Base-by-base conservation (phyloP, 2,329 filamentous ascomycete species). In the Uncinocarpus reesii region DNA sequence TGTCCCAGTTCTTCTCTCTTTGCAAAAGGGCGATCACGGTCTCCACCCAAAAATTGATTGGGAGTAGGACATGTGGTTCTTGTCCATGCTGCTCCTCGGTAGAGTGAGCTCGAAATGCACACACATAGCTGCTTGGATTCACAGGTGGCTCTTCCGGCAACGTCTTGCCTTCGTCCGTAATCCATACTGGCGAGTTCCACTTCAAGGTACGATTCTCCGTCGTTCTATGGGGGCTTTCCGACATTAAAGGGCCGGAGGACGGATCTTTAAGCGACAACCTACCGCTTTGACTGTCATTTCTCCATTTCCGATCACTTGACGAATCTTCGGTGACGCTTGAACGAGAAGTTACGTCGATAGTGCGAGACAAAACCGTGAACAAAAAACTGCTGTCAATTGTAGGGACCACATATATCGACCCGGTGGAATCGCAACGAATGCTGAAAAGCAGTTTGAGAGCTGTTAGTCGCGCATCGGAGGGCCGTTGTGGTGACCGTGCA, bases 371-470 rank as follows among this genome's bases (percentile, higher is more conserved):
- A 5, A 82, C 75, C 13, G 79, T 75, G 23, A 88, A 86, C 20
- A 95, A 71, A 46, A 79, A 79, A 54, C 83, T 79, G 23, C 80
- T 83, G 61, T 94, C 86, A 1, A 83, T 79, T 24, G 79, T 76
- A 28, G 77, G 68, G 6, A 80, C 80, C 46, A 95, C 71, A 50
- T 83, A 86, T 3, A 95, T 76, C 37, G 81, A 77, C 55, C 89
- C 79, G 7, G 83, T 79, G 62, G 84, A 86, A 64, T 95, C 87
- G 18, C 87, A 86, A 50, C 89, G 79, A 24, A 95, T 70, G 36
- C 89, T 80, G 61, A 93, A 90, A 1, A 95, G 70, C 36, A 90
- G 67, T 58, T 86, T 87, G 72, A 89, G 78, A 2, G 83, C 81
- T 10, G 80, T 81, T 21, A 92, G 69, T 5, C 85, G 81, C 44